phyloP scores from a whole-genome alignment of 169 alveolate genomes.

The Theileria equi region DNA sequence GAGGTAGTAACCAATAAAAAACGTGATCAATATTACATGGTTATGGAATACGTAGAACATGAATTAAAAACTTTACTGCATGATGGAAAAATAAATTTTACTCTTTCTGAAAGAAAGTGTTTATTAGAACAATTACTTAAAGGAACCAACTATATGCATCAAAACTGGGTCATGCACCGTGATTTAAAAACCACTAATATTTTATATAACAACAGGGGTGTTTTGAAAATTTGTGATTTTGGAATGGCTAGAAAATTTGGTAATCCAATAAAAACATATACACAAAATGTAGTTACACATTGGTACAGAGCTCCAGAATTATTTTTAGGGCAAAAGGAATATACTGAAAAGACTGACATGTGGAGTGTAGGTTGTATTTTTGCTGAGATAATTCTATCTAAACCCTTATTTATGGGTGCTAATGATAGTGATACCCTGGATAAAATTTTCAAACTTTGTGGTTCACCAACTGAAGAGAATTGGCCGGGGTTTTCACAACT shows the following conservation, averaged over 20 bases:
- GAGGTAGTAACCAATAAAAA: slow-evolving; percentile 86
- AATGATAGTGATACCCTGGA: slow-evolving; percentile 84
- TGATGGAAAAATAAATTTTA: slow-evolving; percentile 81
- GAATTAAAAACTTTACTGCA: slow-evolving; percentile 90
- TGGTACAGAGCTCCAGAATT: slow-evolving; percentile 99
- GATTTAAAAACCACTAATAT: slow-evolving; percentile 87
- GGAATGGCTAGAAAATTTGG: slow-evolving; percentile 91
- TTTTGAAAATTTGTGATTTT: slow-evolving; percentile 82
- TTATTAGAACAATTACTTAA: slow-evolving; percentile 78
- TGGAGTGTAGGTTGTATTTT: slow-evolving; percentile 96
- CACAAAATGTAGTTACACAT: slow-evolving; percentile 93
- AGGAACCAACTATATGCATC: slow-evolving; percentile 82
- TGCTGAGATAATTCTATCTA: slow-evolving; percentile 84
- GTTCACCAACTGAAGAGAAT: slow-evolving; percentile 82
- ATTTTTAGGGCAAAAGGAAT: slow-evolving; percentile 89
- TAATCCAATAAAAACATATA: slow-evolving; percentile 83
- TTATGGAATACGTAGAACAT: slow-evolving; percentile 96
- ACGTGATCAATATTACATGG: slow-evolving; percentile 80
- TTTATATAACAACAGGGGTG: slow-evolving; percentile 83
- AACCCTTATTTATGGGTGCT: slow-evolving; percentile 85
- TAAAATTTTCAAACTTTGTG: slow-evolving; percentile 86
- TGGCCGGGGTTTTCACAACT: slow-evolving; percentile 72
- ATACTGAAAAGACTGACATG: slow-evolving; percentile 93
- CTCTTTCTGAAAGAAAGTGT: slow-evolving; percentile 89
- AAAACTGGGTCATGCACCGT: slow-evolving; percentile 87